phyloP scores from a whole-genome alignment of 140 eudicot species.

The Oenanthe javanica region DNA sequence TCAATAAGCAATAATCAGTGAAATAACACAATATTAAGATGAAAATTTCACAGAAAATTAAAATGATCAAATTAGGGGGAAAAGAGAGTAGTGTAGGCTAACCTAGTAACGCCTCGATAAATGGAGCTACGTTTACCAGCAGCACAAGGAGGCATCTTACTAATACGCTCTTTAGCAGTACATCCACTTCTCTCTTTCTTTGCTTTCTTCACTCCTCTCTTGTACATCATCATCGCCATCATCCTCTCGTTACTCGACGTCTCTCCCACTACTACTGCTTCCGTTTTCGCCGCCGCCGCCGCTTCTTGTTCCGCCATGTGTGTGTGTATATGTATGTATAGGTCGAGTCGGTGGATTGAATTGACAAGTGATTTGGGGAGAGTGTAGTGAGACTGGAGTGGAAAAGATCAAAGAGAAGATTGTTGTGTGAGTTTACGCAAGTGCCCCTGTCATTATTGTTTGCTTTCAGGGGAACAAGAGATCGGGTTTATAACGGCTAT shows the following conservation, averaged over 20 bases:
- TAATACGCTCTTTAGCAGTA: conserved; percentile 95
- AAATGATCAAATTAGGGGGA: neutral
- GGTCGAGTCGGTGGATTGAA: neutral
- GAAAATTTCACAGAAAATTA: neutral
- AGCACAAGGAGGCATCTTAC: conserved; percentile 98
- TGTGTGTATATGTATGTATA: neutral
- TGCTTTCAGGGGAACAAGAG: neutral
- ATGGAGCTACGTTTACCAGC: conserved; percentile 99
- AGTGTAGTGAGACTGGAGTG: neutral
- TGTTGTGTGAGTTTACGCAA: neutral
- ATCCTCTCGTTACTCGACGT: conserved; percentile 25
- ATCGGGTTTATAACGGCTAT: neutral
- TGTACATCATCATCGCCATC: conserved; percentile 41
- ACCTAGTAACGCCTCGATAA: conserved; percentile 98
- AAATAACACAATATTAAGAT: too few species aligned
- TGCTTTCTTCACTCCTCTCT: conserved; percentile 77
- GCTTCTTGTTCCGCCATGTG: conserved; percentile 55
- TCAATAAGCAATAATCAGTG: too few species aligned
- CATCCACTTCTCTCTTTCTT: conserved; percentile 88
- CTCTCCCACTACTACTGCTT: conserved; percentile 29
- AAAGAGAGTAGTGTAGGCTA: too few species aligned
- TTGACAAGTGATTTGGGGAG: too few species aligned
- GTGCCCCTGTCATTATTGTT: neutral
- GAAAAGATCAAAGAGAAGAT: neutral
- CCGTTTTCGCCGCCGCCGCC: conserved; percentile 32